These are phyloP conservation scores for Malassezia pachydermatis DNA, from an alignment of 1,284 basidiomycete species.

Conservation along the genomic window DNA sequence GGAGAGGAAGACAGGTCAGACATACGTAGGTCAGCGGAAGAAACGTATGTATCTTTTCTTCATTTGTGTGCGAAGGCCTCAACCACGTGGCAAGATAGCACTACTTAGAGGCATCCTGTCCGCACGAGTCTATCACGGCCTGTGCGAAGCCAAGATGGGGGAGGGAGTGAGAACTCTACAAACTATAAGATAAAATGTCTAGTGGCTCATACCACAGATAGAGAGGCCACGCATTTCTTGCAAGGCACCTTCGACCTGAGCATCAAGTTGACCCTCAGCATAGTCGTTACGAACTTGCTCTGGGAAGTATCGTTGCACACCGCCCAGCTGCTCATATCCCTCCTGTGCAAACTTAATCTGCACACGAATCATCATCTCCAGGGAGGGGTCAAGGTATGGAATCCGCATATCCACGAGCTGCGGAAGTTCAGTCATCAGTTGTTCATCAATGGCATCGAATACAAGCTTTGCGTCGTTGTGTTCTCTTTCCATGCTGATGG, in stretches of 20 bases:
- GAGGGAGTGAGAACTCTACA: too few species aligned
- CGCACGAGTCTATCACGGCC: too few species aligned
- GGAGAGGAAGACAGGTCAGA: constrained; percentile 11
- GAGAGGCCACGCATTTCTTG: constrained; percentile 93
- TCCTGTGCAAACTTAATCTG: constrained; percentile 94
- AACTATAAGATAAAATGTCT: too few species aligned
- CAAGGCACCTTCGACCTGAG: constrained; percentile 66
- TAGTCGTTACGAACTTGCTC: constrained; percentile 58
- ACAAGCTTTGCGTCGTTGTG: constrained; percentile 85
- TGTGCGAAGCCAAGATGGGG: too few species aligned
- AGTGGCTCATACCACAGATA: constrained; percentile 54
- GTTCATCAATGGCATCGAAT: constrained; percentile 84
- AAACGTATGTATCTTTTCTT: too few species aligned
- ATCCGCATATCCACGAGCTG: constrained; percentile 86
- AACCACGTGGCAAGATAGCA: too few species aligned
- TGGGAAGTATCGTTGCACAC: constrained; percentile 70
- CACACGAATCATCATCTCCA: constrained; percentile 92
- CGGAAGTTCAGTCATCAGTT: constrained; percentile 80
- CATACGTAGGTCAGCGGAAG: too few species aligned
- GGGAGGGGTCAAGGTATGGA: constrained; percentile 94
- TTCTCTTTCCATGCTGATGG: constrained; percentile 72
- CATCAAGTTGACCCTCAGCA: constrained; percentile 87
- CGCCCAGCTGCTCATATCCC: constrained; percentile 92
- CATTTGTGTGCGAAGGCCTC: too few species aligned
- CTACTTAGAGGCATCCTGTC: too few species aligned